Evolutionary conservation across 2,329 filamentous ascomycete species (phyloP), one percentile per base, ranked within the genome.

Genomic region (Trichoderma sp.): DNA sequence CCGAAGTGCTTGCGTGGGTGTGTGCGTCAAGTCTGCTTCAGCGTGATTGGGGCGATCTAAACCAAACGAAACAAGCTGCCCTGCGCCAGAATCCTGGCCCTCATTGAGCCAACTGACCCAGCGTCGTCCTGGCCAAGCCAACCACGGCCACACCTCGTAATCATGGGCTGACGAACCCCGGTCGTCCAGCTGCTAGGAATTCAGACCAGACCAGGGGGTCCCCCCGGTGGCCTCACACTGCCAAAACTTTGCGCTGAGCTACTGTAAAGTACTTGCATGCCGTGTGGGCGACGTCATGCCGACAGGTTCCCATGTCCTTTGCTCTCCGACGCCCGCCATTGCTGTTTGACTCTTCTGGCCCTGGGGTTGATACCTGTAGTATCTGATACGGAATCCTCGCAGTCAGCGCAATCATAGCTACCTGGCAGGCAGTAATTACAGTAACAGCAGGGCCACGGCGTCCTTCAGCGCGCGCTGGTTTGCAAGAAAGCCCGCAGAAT

Each of bases 21-120:
- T 26, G 56, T 51, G 43, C 64, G 26, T 67, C 32, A 24, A 57
- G 24, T 57, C 64, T 57, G 51, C 64, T 58, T 58, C 64, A 58
- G 32, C 32, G 7, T 43, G 57, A 47, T 70, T 70, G 57, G 66
- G 66, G 57, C 66, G 66, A 70, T 70, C 57, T 21, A 70, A 62
- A 30, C 57, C n/a, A 70, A 68, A 62, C 66, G 66, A 70, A 70
- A 70, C 66, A 70, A 53, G 56, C 34, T 18, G 57, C 66, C 66
- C 66, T 70, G 66, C 66, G 36, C 12, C 57, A 61, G 66, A 30
- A 58, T 69, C 66, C 56, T 47, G 21, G 65, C 26, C 65, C 24
- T 28, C 28, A 26, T 28, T 56, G 18, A 30, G 63, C 56, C 56
- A 69, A 69, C 66, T 68, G 57, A 62, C n/a, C 66, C 66, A 26